Evolutionary conservation across 1,139 yeast genomes (phyloP).

Genomic region (Zhuliangozyma parablackwelliae): DNA sequence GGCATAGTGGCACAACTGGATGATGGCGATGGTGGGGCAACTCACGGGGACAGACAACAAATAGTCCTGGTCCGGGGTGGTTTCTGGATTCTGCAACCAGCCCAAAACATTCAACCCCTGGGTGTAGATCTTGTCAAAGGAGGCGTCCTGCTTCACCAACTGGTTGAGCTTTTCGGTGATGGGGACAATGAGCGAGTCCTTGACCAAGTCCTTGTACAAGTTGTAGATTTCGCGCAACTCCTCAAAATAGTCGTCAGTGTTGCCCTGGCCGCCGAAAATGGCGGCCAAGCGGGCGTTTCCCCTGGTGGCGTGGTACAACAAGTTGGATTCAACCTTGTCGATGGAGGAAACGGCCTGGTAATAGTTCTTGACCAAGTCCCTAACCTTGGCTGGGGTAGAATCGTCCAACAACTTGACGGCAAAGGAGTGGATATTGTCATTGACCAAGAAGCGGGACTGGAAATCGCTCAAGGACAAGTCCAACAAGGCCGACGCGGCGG

Average conservation of each 20-base stretch:
- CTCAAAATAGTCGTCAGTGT: slow-evolving; percentile 94
- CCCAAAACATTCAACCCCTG: slow-evolving; percentile 85
- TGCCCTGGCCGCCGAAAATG: slow-evolving; percentile 98
- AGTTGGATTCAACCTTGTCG: slow-evolving; percentile 40
- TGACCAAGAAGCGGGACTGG: slow-evolving; percentile 63
- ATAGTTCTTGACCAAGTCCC: slow-evolving; percentile 70
- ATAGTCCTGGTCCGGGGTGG: slow-evolving; percentile 88
- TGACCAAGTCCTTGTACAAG: slow-evolving; percentile 69
- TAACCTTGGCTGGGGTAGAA: slow-evolving; percentile 67
- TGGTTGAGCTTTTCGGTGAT: slow-evolving; percentile 65
- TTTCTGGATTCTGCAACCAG: slow-evolving; percentile 83
- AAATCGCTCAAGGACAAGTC: slow-evolving; percentile 73
- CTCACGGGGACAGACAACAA: slow-evolving; percentile 88
- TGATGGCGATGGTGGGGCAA: slow-evolving; percentile 92
- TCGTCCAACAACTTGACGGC: slow-evolving; percentile 62
- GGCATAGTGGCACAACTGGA: slow-evolving; percentile 91
- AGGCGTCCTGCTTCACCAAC: slow-evolving; percentile 68
- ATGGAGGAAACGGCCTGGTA: slow-evolving; percentile 50
- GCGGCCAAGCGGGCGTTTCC: slow-evolving; percentile 63
- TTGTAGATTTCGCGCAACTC: slow-evolving; percentile 85
- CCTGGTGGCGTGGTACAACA: slow-evolving; percentile 40
- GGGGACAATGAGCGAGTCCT: slow-evolving; percentile 68
- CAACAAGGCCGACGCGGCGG: slow-evolving; percentile 65
- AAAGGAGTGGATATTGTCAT: slow-evolving; percentile 76
- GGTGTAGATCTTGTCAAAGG: slow-evolving; percentile 83